Evolutionary conservation across 805 yeast genomes (phyloP).

Genomic region (Teunomyces atbi): DNA sequence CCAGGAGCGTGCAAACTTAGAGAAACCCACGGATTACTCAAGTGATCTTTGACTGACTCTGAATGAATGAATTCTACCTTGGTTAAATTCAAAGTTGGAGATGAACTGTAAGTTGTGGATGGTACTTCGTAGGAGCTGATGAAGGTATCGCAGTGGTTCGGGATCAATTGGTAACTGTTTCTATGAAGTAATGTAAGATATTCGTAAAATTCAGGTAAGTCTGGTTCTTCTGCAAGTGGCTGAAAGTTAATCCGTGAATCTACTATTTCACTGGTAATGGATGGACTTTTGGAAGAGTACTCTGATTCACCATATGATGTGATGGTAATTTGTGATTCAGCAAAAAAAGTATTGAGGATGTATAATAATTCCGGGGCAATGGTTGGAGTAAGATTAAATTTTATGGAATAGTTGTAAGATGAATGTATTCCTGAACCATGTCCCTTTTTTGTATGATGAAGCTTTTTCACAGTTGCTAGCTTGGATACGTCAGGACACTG

Average conservation of each 20-base stretch:
- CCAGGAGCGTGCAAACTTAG: neutral
- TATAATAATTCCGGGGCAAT: conserved; percentile 5
- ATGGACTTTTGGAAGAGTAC: neutral
- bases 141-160: conserved; percentile 5
- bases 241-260: neutral
- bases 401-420: conserved; percentile 10
- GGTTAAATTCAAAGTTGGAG: neutral
- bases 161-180: conserved; percentile 15
- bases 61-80: conserved; percentile 3
- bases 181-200: conserved; percentile 16
- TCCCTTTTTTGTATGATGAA: conserved; percentile 16
- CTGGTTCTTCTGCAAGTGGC: conserved; percentile 6
- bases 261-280: neutral
- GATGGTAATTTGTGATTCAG: neutral
- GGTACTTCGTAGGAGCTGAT: conserved; percentile 9
- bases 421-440: conserved; percentile 18
- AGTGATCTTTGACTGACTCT: neutral
- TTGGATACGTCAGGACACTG: conserved; percentile 9
- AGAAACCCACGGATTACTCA: neutral
- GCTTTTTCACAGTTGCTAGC: conserved; percentile 9
- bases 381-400: conserved; percentile 1
- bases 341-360: conserved; percentile 4
- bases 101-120: neutral
- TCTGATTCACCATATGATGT: neutral
- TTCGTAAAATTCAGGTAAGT: conserved; percentile 16